Percentiles rank a stretch among this genome's conserved stretches.
phyloP scores from a whole-genome alignment of 1,139 yeast genomes.

The Yamadazyma atlantica region DNA sequence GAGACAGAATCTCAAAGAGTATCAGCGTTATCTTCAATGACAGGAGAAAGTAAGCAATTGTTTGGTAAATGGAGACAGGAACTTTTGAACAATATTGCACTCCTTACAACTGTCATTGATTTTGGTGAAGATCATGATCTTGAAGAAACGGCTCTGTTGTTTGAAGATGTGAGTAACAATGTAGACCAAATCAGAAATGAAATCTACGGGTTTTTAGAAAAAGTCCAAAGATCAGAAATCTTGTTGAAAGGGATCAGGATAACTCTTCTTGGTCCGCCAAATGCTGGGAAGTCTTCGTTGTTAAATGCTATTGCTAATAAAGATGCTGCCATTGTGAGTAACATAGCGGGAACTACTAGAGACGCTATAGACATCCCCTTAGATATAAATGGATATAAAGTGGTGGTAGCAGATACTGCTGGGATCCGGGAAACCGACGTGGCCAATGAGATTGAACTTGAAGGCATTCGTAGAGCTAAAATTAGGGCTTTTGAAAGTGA shows the following conservation, averaged over 20 bases:
- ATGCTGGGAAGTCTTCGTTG: constrained; percentile 92
- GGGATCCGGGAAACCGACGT: constrained; percentile 63
- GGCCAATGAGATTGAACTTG: constrained; percentile 65
- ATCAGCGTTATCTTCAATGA: constrained; percentile 70
- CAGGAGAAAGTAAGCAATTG: constrained; percentile 59
- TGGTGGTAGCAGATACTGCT: constrained; percentile 88
- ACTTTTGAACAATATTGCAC: constrained; percentile 66
- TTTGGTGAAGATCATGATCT: constrained; percentile 94
- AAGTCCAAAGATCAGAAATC: constrained; percentile 60
- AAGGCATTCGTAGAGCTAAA: constrained; percentile 82
- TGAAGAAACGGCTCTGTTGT: constrained; percentile 54
- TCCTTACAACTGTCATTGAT: constrained; percentile 85
- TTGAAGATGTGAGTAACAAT: constrained; percentile 47
- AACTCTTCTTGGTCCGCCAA: constrained; percentile 86
- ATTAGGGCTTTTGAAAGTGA: constrained; percentile 59
- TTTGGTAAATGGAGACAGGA: constrained; percentile 68
- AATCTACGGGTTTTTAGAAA: constrained; percentile 48
- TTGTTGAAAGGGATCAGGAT: constrained; percentile 72
- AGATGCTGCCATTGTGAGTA: constrained; percentile 90
- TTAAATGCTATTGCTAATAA: constrained; percentile 71
- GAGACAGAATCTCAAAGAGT: constrained; percentile 88
- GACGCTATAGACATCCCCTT: constrained; percentile 82
- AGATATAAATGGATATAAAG: constrained; percentile 82
- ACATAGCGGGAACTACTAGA: constrained; percentile 92
- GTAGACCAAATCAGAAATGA: constrained; percentile 43